These are phyloP conservation scores for Oryza punctata DNA, from an alignment of 176 grass and related monocot genomes.

Conservation along the genomic window DNA sequence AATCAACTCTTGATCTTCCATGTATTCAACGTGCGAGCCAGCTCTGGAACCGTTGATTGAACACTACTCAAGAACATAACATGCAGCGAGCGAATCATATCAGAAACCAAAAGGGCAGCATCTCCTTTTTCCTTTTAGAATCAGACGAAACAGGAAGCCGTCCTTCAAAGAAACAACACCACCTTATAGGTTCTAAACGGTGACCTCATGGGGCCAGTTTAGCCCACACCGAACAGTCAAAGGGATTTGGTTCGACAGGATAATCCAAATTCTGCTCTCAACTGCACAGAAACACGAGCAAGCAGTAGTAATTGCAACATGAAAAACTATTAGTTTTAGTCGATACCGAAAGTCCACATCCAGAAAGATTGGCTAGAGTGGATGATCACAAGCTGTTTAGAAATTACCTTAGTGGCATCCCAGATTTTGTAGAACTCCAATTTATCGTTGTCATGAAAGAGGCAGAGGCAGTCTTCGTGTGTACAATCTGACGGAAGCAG, in stretches of 20 bases:
- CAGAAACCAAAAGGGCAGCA: background rate
- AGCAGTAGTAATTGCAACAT: background rate
- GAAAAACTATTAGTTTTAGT: background rate
- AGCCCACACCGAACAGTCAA: background rate
- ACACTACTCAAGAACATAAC: background rate
- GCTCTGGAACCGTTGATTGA: background rate
- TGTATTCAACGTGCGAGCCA: background rate
- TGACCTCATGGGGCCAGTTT: background rate
- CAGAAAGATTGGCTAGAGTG: no score
- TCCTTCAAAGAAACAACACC: background rate
- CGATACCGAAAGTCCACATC: background rate
- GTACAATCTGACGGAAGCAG: no score
- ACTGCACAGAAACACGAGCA: background rate
- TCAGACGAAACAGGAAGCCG: background rate
- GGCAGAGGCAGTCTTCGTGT: no score
- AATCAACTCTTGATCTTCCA: background rate
- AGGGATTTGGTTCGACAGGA: background rate
- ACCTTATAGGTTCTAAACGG: background rate
- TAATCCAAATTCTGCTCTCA: background rate
- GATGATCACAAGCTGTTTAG: no score
- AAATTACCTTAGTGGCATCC: no score
- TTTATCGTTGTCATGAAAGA: no score
- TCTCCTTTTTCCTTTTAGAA: background rate
- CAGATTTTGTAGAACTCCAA: no score
- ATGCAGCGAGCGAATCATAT: background rate